A percentile compares a stretch with the other conserved stretches of the same genome.
Evolutionary conservation across 495 filamentous ascomycete genomes (phyloP).

Genomic region (Neurospora sp.): DNA sequence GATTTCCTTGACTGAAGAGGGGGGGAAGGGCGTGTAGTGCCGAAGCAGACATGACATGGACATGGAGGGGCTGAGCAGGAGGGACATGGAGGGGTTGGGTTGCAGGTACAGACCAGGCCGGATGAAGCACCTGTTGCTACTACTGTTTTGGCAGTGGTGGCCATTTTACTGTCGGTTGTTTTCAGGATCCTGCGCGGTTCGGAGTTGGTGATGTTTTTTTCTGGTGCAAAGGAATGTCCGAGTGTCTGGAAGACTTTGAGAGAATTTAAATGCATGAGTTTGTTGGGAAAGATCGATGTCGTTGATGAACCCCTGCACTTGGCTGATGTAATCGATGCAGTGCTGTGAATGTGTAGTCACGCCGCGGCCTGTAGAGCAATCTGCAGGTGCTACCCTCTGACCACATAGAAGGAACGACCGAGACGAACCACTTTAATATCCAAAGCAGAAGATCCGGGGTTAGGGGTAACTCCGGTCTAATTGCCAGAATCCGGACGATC

Average conservation of each 20-base stretch:
- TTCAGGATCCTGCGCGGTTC: not conserved
- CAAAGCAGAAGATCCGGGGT: not conserved
- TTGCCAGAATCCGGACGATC: not conserved
- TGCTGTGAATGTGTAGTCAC: not conserved
- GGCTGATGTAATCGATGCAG: not conserved
- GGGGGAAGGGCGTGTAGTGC: not conserved
- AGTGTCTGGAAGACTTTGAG: not conserved
- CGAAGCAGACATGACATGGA: not conserved
- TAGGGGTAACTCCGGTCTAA: not conserved
- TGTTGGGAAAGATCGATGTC: not conserved
- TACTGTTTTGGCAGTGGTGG: slow-evolving; percentile 28
- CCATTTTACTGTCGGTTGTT: slow-evolving; percentile 14
- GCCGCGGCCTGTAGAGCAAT: not conserved
- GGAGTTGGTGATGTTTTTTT: not conserved
- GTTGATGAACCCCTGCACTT: not conserved
- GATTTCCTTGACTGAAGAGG: not conserved
- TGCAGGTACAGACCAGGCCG: slow-evolving; percentile 25
- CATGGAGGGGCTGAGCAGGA: not conserved
- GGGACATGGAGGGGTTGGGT: not conserved
- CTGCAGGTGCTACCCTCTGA: not conserved
- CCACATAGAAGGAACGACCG: not conserved
- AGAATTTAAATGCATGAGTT: not conserved
- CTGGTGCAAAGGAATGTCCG: not conserved
- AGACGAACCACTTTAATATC: not conserved
- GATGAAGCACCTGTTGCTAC: slow-evolving; percentile 36